These are phyloP conservation scores for Aspergillus ruber DNA, from an alignment of 2,329 filamentous ascomycete species.

Conservation along the genomic window DNA sequence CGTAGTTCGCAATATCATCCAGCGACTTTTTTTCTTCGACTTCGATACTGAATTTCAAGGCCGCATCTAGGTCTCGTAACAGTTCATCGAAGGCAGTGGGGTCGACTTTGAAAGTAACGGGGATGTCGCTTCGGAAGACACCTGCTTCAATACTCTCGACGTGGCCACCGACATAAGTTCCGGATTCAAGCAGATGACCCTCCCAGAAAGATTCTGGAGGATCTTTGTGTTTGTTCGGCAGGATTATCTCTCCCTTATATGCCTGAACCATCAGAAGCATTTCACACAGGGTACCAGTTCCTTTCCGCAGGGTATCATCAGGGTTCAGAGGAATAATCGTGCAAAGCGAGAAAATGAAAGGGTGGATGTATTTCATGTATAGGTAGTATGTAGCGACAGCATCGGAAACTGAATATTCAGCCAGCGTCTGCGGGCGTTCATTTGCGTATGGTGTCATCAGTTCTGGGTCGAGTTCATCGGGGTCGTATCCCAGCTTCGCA, in stretches of 20 bases:
- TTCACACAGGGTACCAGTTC: slow-evolving; percentile 96
- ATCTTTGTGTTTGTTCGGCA: slow-evolving; percentile 93
- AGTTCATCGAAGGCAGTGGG: slow-evolving; percentile 84
- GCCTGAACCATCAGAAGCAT: slow-evolving; percentile 99
- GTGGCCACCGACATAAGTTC: slow-evolving; percentile 97
- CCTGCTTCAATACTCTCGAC: slow-evolving; percentile 99
- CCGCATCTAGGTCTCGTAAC: slow-evolving; percentile 75
- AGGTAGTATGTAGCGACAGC: slow-evolving; percentile 97
- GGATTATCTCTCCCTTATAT: slow-evolving; percentile 80
- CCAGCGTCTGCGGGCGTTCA: slow-evolving; percentile 86
- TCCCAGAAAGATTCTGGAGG: slow-evolving; percentile 94
- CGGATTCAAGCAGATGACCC: slow-evolving; percentile 88
- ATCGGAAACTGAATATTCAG: slow-evolving; percentile 98
- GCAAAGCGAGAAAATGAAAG: slow-evolving; percentile 97
- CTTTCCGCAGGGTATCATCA: slow-evolving; percentile 88
- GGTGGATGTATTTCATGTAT: slow-evolving; percentile 99
- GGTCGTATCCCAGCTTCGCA: slow-evolving; percentile 95
- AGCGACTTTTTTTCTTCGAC: slow-evolving; percentile 78
- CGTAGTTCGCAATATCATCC: slow-evolving; percentile 73
- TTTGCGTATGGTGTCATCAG: slow-evolving; percentile 86
- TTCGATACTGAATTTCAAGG: slow-evolving; percentile 77
- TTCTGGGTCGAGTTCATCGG: slow-evolving; percentile 94
- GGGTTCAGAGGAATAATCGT: slow-evolving; percentile 91
- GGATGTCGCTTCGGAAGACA: slow-evolving; percentile 92
- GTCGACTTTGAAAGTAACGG: slow-evolving; percentile 89